Percentiles rank a stretch among this genome's conserved stretches.
These are phyloP conservation scores for Monilinia polystroma DNA, from an alignment of 2,329 filamentous ascomycete species.

Conservation along the genomic window DNA sequence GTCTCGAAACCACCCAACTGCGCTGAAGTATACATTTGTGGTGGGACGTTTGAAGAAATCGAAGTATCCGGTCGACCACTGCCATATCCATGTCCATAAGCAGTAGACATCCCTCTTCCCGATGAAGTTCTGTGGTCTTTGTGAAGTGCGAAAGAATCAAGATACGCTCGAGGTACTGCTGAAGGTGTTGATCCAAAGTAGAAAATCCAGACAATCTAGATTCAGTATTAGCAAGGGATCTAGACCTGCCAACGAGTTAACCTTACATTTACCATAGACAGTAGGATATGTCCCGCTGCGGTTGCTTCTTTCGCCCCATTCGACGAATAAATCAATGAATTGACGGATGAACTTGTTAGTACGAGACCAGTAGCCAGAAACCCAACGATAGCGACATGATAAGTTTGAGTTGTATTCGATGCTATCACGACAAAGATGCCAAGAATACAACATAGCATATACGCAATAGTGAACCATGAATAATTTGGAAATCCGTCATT, in stretches of 20 bases:
- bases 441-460: slow-evolving; percentile 78
- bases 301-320: slow-evolving; percentile 77
- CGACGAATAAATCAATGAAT: slow-evolving; percentile 76
- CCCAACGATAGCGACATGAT: slow-evolving; percentile 87
- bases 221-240: slow-evolving; percentile 23
- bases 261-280: slow-evolving; percentile 87
- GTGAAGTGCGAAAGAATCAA: slow-evolving; percentile 92
- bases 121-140: slow-evolving; percentile 62
- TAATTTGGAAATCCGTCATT: slow-evolving; percentile 70
- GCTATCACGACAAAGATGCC: slow-evolving; percentile 81
- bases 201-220: slow-evolving; percentile 94
- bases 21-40: slow-evolving; percentile 96
- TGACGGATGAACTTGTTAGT: slow-evolving; percentile 81
- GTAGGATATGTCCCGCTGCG: slow-evolving; percentile 87
- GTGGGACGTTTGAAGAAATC: slow-evolving; percentile 71
- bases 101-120: slow-evolving; percentile 59
- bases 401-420: slow-evolving; percentile 80
- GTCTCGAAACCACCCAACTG: slow-evolving; percentile 97
- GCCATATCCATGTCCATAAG: slow-evolving; percentile 69
- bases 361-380: slow-evolving; percentile 83
- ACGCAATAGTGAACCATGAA: slow-evolving; percentile 88
- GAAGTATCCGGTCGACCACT: slow-evolving; percentile 79
- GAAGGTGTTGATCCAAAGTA: slow-evolving; percentile 95
- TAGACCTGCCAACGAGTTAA: slow-evolving; percentile 27
- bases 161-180: slow-evolving; percentile 80